These are phyloP conservation scores for Fusarium pseudonygamai DNA, from an alignment of 2,329 filamentous ascomycete species.

Conservation along the genomic window DNA sequence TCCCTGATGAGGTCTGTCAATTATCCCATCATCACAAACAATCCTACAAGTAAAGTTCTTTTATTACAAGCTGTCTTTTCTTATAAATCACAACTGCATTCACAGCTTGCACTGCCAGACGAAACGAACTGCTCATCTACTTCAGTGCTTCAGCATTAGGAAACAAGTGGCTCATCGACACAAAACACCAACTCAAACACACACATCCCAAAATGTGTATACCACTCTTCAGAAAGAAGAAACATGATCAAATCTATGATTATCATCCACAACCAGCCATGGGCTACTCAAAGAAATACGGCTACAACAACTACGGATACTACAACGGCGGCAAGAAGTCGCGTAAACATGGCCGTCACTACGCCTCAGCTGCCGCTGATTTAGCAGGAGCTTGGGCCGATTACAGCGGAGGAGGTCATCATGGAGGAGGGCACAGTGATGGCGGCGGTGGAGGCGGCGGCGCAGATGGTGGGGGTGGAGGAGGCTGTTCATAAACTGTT, in stretches of 20 bases:
- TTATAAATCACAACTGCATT: background rate
- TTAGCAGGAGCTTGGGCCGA: background rate
- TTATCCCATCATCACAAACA: background rate
- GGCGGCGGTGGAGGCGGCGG: background rate
- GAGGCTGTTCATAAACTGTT: background rate
- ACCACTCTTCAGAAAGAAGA: background rate
- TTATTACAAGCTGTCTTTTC: background rate
- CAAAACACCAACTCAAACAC: background rate
- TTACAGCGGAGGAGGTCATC: background rate
- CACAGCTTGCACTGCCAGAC: background rate
- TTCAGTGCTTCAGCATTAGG: background rate
- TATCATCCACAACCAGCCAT: background rate
- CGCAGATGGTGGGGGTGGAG: background rate
- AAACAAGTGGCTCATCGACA: background rate
- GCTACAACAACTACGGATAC: background rate
- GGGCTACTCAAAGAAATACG: background rate
- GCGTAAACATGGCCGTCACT: background rate
- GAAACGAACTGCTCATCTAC: background rate
- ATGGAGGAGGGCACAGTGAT: background rate
- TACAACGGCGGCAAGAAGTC: background rate
- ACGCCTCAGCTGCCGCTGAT: background rate
- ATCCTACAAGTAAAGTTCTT: background rate
- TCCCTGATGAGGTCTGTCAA: background rate
- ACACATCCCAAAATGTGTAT: background rate
- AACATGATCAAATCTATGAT: background rate